These are phyloP conservation scores for Coemansia sp. DNA, from an alignment of 192 early-diverging fungal species.

Conservation along the genomic window DNA sequence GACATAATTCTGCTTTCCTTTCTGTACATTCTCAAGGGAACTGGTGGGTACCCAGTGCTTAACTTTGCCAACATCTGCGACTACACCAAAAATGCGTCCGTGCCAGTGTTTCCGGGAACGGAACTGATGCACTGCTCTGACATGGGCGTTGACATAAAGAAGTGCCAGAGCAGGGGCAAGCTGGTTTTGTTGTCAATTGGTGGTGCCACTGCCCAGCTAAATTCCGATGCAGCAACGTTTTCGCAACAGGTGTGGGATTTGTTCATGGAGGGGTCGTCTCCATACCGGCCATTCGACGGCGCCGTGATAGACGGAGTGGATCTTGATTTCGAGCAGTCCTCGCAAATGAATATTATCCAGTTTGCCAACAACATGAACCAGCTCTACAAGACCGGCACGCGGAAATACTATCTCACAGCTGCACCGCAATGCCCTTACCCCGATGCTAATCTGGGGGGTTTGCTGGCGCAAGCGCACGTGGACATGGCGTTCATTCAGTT, in stretches of 20 bases:
- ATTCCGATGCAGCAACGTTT: conserved; percentile 56
- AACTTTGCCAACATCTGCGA: conserved; percentile 71
- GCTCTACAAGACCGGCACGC: conserved; percentile 40
- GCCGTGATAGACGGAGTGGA: conserved; percentile 72
- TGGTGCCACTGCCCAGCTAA: conserved; percentile 61
- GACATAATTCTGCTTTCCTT: conserved; percentile 63
- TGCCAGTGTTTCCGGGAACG: conserved; percentile 55
- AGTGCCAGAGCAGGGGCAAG: conserved; percentile 72
- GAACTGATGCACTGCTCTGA: conserved; percentile 65
- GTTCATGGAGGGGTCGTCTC: conserved; percentile 64
- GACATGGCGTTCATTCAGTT: conserved; percentile 75
- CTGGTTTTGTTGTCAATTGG: conserved; percentile 71
- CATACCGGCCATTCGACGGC: conserved; percentile 65
- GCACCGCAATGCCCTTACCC: conserved; percentile 75
- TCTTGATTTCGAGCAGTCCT: conserved; percentile 65
- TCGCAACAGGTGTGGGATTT: conserved; percentile 73
- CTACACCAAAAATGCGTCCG: conserved; percentile 44
- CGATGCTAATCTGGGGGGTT: conserved; percentile 59
- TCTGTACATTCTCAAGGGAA: conserved; percentile 63
- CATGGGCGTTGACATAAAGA: conserved; percentile 65
- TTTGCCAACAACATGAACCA: conserved; percentile 59
- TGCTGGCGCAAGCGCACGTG: conserved; percentile 55
- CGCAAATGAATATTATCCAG: conserved; percentile 53
- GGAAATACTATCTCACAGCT: conserved; percentile 59
- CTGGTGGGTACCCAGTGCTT: conserved; percentile 56